Evolutionary conservation across 371 early-diverging fungal species (phyloP), one percentile per base, ranked within the genome.

Genomic region (Mucor piriformis): DNA sequence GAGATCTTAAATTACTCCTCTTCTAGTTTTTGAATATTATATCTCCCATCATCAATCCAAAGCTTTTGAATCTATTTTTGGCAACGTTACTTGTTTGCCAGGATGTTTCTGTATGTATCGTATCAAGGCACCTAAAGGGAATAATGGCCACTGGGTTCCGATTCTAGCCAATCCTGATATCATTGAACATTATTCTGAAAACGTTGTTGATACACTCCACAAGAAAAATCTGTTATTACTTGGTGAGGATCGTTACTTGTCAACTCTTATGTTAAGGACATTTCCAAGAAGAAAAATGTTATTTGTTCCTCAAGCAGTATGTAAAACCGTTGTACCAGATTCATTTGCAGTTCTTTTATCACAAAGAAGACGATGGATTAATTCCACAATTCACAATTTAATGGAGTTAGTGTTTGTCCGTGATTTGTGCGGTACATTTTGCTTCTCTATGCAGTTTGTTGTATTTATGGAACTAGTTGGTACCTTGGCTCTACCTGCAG

Each of bases 61-160:
- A 74, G 92, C 92, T 3, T 98, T 98, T 70, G 98, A 98, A 74
- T 91, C 92, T 10, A 90, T 98, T 38, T 98, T 98, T 83, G 98
- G 98, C 55, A 92, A 92, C 80, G 97, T 98, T 16, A 98, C 96
- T 8, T 98, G 98, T 76, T 80, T 98, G 42, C 97, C 96, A 4
- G 96, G 98, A 43, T 96, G 96, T 66, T 96, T 96, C 79, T 90
- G 95, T 69, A 95, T 93, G 91, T 96, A 95, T 71, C 86, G 95
- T 32, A 89, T 97, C 61, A 93, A 94, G 67, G 88, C 92, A 49
- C 91, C 86, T 51, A 91, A 92, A 73, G 83, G 87, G 3, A 74
- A 73, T 23, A 71, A 76, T 49, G 86, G 85, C 21, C 69, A 76
- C 43, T 85, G 86, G 86, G 83, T 86, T 1, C 92, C 89, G 61